Evolutionary conservation across 805 yeast species (phyloP).

Genomic region (Vanderwaltozyma polyspora): DNA sequence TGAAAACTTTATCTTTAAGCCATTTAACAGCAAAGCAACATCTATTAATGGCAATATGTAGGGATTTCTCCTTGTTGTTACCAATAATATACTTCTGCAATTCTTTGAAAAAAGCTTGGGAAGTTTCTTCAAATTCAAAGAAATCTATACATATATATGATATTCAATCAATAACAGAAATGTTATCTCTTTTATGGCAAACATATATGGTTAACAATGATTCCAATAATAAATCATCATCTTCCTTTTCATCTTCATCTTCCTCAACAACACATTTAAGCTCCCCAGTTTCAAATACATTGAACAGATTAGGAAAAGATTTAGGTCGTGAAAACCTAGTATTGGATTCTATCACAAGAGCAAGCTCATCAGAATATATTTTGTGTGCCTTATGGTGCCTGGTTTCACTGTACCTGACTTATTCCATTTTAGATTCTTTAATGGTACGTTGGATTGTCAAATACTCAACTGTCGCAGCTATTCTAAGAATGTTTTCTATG

Average conservation of each 20-base stretch:
- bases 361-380: slow-evolving; percentile 66
- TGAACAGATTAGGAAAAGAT: background rate
- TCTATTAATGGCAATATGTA: slow-evolving; percentile 60
- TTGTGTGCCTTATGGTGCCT: slow-evolving; percentile 87
- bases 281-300: background rate
- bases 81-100: slow-evolving; percentile 44
- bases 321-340: background rate
- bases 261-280: slow-evolving; percentile 1
- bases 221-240: slow-evolving; percentile 8
- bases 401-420: slow-evolving; percentile 76
- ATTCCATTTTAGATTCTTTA: slow-evolving; percentile 74
- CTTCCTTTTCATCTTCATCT: slow-evolving; percentile 8
- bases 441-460: slow-evolving; percentile 92
- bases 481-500: slow-evolving; percentile 75
- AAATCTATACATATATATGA: slow-evolving; percentile 15
- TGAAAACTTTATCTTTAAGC: slow-evolving; percentile 56
- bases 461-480: slow-evolving; percentile 80
- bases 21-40: slow-evolving; percentile 69
- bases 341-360: slow-evolving; percentile 34
- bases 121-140: slow-evolving; percentile 8
- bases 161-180: slow-evolving; percentile 15
- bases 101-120: slow-evolving; percentile 28
- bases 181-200: slow-evolving; percentile 14
- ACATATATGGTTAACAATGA: slow-evolving; percentile 14
- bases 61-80: slow-evolving; percentile 66